Conservation (phyloP, 176 grass and related monocot genomes). For the Cocos nucifera region DNA sequence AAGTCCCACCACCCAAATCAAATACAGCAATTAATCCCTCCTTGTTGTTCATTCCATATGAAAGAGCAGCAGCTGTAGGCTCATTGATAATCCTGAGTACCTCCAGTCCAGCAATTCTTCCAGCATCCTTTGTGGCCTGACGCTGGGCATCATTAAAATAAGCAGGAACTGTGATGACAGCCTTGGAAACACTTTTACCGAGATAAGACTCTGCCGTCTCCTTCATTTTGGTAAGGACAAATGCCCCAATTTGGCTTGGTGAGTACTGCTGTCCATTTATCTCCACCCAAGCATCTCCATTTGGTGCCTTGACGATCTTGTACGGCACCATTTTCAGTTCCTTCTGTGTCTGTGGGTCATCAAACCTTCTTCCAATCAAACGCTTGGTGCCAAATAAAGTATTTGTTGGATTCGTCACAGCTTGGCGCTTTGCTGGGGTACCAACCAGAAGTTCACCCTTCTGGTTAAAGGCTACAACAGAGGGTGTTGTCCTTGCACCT, state of each 20-base stretch:
- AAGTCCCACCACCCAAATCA: conserved; percentile 17
- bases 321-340: conserved; percentile 24
- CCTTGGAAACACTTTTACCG: conserved; percentile 16
- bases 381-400: conserved; percentile 9
- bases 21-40: conserved; percentile 9
- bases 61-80: conserved; percentile 14
- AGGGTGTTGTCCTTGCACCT: conserved; percentile 9
- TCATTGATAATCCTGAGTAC: conserved; percentile 21
- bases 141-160: conserved; percentile 21
- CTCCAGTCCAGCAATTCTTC: conserved; percentile 11
- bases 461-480: conserved; percentile 10
- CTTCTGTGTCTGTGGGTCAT: conserved; percentile 18
- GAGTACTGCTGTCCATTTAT: conserved; percentile 16
- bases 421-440: conserved; percentile 14
- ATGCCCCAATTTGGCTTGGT: conserved; percentile 15
- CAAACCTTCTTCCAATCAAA: conserved; percentile 16
- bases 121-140: conserved; percentile 18
- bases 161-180: conserved; percentile 15
- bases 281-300: conserved; percentile 24
- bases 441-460: conserved; percentile 15
- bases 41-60: conserved; percentile 13
- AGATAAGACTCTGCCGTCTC: conserved; percentile 22
- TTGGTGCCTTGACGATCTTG: conserved; percentile 15
- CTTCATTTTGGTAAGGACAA: conserved; percentile 20
- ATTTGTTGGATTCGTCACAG: conserved; percentile 23